Evolutionary conservation across 192 early-diverging fungal species (phyloP).

Genomic region (Coemansia sp.): DNA sequence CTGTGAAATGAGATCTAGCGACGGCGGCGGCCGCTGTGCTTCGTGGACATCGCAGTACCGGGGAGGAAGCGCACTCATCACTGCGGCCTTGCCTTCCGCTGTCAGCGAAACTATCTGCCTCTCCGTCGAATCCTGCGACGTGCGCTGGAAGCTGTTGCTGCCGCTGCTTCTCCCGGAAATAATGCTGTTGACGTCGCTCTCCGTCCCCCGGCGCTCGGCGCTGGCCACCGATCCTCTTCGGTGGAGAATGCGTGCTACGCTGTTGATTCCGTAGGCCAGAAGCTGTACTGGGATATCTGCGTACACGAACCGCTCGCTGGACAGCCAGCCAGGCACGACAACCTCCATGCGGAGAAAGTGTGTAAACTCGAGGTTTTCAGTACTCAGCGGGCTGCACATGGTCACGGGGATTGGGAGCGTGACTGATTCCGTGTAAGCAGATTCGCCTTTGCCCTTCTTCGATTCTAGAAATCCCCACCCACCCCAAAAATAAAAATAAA

Average conservation of each 20-base stretch:
- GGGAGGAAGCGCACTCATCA: constrained; percentile 35
- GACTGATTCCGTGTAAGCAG: constrained; percentile 23
- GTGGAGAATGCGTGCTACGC: constrained; percentile 21
- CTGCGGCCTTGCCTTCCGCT: constrained; percentile 12
- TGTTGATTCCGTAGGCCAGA: constrained; percentile 32
- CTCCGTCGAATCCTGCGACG: constrained; percentile 18
- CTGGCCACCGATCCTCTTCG: constrained; percentile 23
- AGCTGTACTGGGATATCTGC: constrained; percentile 48
- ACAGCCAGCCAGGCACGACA: constrained; percentile 39
- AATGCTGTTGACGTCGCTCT: constrained; percentile 26
- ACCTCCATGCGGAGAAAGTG: constrained; percentile 51
- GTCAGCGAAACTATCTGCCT: constrained; percentile 5
- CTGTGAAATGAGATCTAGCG: constrained; percentile 34
- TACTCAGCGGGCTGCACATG: constrained; percentile 32
- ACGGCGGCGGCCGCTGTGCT: constrained; percentile 35
- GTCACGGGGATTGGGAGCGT: constrained; percentile 26
- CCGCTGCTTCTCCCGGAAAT: constrained; percentile 30
- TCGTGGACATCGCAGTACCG: constrained; percentile 41
- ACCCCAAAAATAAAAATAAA: not conserved
- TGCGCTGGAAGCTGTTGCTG: constrained; percentile 6
- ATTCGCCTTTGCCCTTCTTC: constrained; percentile 20
- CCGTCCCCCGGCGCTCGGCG: constrained; percentile 13
- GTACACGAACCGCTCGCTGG: constrained; percentile 45
- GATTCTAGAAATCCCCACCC: constrained; percentile 21
- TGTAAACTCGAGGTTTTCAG: constrained; percentile 37